These are phyloP conservation scores for Mycosarcoma mackinlayi DNA, from an alignment of 1,284 basidiomycete genomes.

Conservation along the genomic window DNA sequence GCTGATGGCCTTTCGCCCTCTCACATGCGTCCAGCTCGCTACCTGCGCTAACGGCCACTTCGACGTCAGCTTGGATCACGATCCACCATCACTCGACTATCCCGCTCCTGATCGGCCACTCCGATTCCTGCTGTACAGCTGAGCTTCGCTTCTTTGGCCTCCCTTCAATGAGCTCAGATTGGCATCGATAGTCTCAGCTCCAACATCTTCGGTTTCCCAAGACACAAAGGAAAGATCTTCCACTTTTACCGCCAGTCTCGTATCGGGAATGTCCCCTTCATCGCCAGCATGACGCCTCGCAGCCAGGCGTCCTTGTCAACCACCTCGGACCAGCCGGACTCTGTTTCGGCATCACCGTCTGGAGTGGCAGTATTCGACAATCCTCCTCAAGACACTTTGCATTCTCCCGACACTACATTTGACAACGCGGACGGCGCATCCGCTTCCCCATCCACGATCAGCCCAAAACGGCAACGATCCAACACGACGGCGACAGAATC, in stretches of 20 bases:
- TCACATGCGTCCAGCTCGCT: no score
- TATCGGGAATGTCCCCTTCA: conserved; percentile 3
- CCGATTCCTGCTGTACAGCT: background rate
- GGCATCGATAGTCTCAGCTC: background rate
- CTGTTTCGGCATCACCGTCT: background rate
- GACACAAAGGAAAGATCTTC: no score
- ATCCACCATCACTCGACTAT: background rate
- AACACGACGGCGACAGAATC: background rate
- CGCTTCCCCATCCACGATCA: background rate
- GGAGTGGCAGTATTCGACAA: background rate
- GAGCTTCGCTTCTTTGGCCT: no score
- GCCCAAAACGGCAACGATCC: conserved; percentile 6
- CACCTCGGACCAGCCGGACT: background rate
- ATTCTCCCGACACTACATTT: background rate
- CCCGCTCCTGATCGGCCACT: conserved; percentile 1
- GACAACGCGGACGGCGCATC: background rate
- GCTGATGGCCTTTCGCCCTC: no score
- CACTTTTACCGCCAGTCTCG: background rate
- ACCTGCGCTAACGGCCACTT: no score
- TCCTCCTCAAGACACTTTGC: background rate
- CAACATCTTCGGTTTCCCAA: no score
- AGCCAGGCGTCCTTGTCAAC: conserved; percentile 9
- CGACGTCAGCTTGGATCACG: no score
- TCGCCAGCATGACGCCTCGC: conserved; percentile 11
- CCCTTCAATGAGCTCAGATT: no score